Percentiles rank a stretch among this genome's conserved stretches.
phyloP scores from a whole-genome alignment of 306 rosid species.

The Trichosanthes cucumerina region DNA sequence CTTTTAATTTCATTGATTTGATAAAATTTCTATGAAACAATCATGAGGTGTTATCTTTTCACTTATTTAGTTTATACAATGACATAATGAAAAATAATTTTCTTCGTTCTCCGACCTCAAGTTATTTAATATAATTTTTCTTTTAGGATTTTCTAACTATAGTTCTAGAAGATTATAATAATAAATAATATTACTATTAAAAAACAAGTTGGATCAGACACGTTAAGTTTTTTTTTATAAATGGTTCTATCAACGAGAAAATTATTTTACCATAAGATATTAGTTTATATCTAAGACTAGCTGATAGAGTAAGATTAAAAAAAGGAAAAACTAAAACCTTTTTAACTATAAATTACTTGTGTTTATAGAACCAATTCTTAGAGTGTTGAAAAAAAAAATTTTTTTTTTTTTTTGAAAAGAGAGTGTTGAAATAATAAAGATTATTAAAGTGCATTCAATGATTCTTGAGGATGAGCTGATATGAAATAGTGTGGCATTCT shows the following conservation, averaged over 20 bases:
- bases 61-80: neutral
- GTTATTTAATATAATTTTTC: neutral
- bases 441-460: neutral
- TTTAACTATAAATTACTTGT: neutral
- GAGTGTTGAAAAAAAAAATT: neutral
- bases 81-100: neutral
- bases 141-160: neutral
- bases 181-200: neutral
- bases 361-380: neutral
- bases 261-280: neutral
- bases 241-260: neutral
- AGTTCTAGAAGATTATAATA: neutral
- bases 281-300: neutral
- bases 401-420: too few species aligned
- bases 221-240: neutral
- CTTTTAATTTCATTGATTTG: neutral
- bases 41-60: neutral
- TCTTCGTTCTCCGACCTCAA: neutral
- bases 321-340: neutral
- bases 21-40: neutral
- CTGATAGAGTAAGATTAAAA: neutral
- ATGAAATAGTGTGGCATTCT: neutral
- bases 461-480: neutral
- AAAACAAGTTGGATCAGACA: neutral
- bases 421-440: neutral